Base-by-base conservation (phyloP, 257 asterid genomes). In the Perilla frutescens region DNA sequence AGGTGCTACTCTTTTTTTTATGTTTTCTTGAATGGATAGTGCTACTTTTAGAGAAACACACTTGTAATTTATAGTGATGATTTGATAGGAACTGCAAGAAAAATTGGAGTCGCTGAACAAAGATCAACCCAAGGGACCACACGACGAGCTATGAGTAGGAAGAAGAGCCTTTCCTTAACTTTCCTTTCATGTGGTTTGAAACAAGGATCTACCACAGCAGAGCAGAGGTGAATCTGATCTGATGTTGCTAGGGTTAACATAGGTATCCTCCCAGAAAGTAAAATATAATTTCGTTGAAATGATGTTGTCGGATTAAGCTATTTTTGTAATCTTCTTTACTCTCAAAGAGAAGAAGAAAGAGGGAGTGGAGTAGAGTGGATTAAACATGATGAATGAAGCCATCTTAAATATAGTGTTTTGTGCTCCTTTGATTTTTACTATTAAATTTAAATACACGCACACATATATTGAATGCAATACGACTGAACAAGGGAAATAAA, bases 101-200 rank as follows among this genome's bases (percentile, higher is more conserved):
- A 90, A 90, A 72, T 65, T 94, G 81, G 96, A 90, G 43, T 50
- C 62, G 59, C 67, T 88, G 83, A 85, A 84, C 82, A 76, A 78
- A 72, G 87, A 87, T 75, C 87, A 85, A 72, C 97, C 91, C 9
- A 63, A 53, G 57, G 87, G 69, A 34, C 95, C 83, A 26, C 97
- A 87, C 44, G 99, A 94, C 56, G 99, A 91, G 84, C 96, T 94
- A 62, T 94, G 83, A 83, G 64, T 67, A 60, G 5, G 31, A 45
- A 26, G 51, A 4, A 45, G 64, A 36, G 45, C 40, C 62, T 29
- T 31, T 20, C 26, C 26, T 20, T 20, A 20, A 20, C 26, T 20
- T 20, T 20, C 26, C 26, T 20, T 20, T 20, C 26, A 20, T 20
- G 26, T 58, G 31, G 47, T 36, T 36, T 37, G 5, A 2, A 61